A percentile compares a stretch with the other conserved stretches of the same genome.
These are phyloP conservation scores for Zygoascus flipseniorum DNA, from an alignment of 805 yeast species.

Conservation along the genomic window DNA sequence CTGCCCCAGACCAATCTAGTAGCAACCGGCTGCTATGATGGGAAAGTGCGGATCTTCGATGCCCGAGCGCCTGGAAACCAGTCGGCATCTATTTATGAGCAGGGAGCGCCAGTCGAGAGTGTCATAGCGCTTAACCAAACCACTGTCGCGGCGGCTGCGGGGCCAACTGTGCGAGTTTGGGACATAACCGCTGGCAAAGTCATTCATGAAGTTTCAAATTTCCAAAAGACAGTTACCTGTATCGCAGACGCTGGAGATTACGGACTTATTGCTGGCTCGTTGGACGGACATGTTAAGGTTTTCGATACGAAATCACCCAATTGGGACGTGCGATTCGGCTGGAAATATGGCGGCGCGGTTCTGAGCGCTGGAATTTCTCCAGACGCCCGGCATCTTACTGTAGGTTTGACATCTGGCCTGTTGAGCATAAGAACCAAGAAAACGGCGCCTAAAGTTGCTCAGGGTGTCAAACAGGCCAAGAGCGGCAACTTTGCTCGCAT, in stretches of 20 bases:
- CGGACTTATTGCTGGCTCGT: slow-evolving; percentile 86
- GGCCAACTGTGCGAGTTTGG: slow-evolving; percentile 82
- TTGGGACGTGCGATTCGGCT: slow-evolving; percentile 90
- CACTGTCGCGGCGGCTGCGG: slow-evolving; percentile 73
- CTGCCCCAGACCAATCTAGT: slow-evolving; percentile 60
- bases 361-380: slow-evolving; percentile 87
- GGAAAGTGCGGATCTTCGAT: slow-evolving; percentile 75
- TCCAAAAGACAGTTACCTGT: slow-evolving; percentile 89
- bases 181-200: slow-evolving; percentile 73
- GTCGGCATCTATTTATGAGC: slow-evolving; percentile 54
- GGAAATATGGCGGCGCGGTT: slow-evolving; percentile 96
- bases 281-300: slow-evolving; percentile 96
- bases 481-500: slow-evolving; percentile 64
- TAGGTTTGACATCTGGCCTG: slow-evolving; percentile 86
- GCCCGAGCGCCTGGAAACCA: slow-evolving; percentile 44
- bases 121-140: slow-evolving; percentile 67
- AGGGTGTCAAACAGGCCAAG: slow-evolving; percentile 32
- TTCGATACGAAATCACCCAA: slow-evolving; percentile 58
- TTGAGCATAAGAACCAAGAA: slow-evolving; percentile 83
- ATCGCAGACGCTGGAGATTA: slow-evolving; percentile 55
- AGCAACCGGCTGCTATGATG: slow-evolving; percentile 94
- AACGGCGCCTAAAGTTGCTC: slow-evolving; percentile 45
- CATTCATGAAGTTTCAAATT: slow-evolving; percentile 67
- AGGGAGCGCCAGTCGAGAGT: slow-evolving; percentile 77
- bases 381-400: slow-evolving; percentile 75